These are phyloP conservation scores for Penicillium janthinellum DNA, from an alignment of 2,329 filamentous ascomycete genomes.

Conservation along the genomic window DNA sequence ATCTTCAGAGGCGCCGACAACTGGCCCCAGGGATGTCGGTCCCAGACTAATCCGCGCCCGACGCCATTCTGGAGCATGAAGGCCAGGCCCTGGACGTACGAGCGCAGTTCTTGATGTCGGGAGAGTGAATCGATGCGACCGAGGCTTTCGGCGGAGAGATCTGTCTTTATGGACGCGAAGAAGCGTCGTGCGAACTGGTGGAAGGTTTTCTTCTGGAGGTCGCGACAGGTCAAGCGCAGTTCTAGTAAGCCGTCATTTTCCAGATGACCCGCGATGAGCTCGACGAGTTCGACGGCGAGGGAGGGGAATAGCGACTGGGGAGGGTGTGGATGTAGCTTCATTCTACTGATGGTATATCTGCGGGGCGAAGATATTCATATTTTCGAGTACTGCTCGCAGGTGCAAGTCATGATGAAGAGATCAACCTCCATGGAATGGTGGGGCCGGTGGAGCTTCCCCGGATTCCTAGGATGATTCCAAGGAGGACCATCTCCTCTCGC, in stretches of 20 bases:
- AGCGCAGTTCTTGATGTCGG: constrained; percentile 14
- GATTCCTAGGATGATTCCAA: constrained; percentile 3
- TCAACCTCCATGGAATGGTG: not conserved
- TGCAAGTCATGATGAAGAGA: constrained; percentile 1
- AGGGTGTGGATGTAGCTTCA: constrained; percentile 1
- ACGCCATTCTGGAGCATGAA: constrained; percentile 26
- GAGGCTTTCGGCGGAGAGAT: constrained; percentile 26
- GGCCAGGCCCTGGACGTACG: constrained; percentile 23
- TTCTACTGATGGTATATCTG: not conserved
- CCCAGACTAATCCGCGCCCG: constrained; percentile 25
- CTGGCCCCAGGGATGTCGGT: constrained; percentile 28
- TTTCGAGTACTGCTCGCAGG: not conserved
- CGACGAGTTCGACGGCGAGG: constrained; percentile 25
- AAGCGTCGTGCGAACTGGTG: constrained; percentile 25
- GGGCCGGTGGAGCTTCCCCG: constrained; percentile 14
- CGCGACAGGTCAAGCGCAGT: constrained; percentile 23
- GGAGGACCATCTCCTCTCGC: not conserved
- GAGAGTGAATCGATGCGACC: constrained; percentile 20
- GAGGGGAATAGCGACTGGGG: constrained; percentile 2
- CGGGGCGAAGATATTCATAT: not conserved
- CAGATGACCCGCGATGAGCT: constrained; percentile 18
- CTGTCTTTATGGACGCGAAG: constrained; percentile 25
- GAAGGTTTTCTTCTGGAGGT: constrained; percentile 27
- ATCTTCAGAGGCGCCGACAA: constrained; percentile 24
- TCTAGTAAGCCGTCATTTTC: constrained; percentile 16